These are phyloP conservation scores for Sclerotinia borealis DNA, from an alignment of 2,329 filamentous ascomycete species.

Conservation along the genomic window DNA sequence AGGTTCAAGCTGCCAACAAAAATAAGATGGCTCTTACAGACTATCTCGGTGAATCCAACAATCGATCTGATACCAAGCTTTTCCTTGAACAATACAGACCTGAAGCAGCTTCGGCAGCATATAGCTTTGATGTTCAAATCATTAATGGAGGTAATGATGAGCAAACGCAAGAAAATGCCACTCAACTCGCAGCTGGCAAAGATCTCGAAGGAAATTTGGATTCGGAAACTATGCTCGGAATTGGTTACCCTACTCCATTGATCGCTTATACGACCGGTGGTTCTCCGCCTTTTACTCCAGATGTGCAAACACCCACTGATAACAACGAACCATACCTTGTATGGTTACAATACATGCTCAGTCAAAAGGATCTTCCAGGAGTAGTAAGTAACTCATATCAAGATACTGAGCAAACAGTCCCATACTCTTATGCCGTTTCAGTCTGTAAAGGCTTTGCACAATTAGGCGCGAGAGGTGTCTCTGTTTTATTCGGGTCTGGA, in stretches of 20 bases:
- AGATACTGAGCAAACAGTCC: conserved; percentile 51
- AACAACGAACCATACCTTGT: conserved; percentile 51
- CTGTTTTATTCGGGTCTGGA: conserved; percentile 46
- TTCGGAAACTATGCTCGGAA: conserved; percentile 46
- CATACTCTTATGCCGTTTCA: conserved; percentile 43
- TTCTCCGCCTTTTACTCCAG: conserved; percentile 45
- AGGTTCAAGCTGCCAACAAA: conserved; percentile 14
- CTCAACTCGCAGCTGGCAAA: conserved; percentile 15
- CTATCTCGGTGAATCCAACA: conserved; percentile 24
- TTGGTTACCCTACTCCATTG: conserved; percentile 47
- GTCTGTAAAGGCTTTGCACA: conserved; percentile 49
- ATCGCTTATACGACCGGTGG: conserved; percentile 51
- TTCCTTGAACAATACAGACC: conserved; percentile 24
- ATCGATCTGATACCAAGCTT: conserved; percentile 22
- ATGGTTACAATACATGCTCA: conserved; percentile 46
- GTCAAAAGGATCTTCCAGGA: conserved; percentile 42
- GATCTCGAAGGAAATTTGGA: conserved; percentile 50
- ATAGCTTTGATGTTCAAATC: conserved; percentile 10
- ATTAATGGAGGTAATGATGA: conserved; percentile 15
- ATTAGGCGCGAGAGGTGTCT: conserved; percentile 46
- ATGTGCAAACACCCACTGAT: conserved; percentile 28
- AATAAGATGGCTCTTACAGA: conserved; percentile 25
- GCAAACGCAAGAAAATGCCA: conserved; percentile 15
- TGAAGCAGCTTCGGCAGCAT: conserved; percentile 15
- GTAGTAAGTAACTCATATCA: conserved; percentile 52